Evolutionary conservation across 1,284 basidiomycete genomes (phyloP).

Genomic region (Tilletia indica): DNA sequence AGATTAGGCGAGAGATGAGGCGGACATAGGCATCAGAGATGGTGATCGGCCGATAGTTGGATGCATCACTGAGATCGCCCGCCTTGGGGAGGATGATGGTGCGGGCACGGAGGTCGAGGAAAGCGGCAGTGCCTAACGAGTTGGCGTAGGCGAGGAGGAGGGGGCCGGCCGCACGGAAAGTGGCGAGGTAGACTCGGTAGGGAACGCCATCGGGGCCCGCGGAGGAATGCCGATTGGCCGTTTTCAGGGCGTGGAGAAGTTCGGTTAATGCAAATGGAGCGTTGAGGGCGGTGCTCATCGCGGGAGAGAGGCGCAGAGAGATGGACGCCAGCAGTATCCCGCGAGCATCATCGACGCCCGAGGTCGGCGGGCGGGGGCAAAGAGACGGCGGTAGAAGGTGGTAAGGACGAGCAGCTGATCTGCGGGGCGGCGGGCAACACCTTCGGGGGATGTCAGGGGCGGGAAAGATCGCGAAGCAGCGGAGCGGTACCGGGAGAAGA

Average conservation of each 20-base stretch:
- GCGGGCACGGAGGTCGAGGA: neutral
- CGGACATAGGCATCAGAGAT: neutral
- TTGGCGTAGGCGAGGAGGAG: neutral
- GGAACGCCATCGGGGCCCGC: neutral
- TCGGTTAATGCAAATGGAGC: neutral
- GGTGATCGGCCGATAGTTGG: conserved; percentile 11
- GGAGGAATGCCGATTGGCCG: neutral
- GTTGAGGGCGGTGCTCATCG: too few species aligned
- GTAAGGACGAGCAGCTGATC: too few species aligned
- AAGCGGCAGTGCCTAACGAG: neutral
- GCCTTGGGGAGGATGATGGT: neutral
- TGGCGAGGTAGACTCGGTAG: neutral
- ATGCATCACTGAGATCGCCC: neutral
- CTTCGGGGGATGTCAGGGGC: too few species aligned
- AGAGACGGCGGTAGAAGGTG: too few species aligned
- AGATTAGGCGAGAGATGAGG: neutral
- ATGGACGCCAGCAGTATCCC: too few species aligned
- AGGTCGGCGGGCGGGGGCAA: too few species aligned
- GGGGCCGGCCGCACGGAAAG: neutral
- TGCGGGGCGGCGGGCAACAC: too few species aligned
- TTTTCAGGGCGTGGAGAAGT: neutral
- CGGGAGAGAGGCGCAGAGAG: too few species aligned
- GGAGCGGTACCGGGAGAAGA: too few species aligned
- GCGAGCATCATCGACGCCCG: too few species aligned
- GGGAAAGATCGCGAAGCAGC: too few species aligned